Evolutionary conservation across 2,329 filamentous ascomycete species (phyloP), one percentile per base, ranked within the genome.

Genomic region (Pseudogymnoascus sp.): DNA sequence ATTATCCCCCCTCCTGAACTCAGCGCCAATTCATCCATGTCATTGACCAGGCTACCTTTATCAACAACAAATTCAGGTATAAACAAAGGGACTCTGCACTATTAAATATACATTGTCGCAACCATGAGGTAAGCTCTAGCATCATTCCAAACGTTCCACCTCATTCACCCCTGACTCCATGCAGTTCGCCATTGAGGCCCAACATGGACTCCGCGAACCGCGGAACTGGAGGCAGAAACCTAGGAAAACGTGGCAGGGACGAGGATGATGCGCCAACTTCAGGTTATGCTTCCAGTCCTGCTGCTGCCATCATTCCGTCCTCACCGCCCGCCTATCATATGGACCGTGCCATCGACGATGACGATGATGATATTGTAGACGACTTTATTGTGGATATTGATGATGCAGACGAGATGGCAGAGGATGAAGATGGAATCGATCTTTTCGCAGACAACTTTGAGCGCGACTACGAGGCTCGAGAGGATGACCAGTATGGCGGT

Each of bases 191-290:
- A 73, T 82, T 95, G 64, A 87, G 88, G 75, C 82, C 86, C 69
- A 91, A 87, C 76, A 88, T 89, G 80, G 86, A 87, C 64, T 92
- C 92, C 67, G 91, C 87, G 69, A 96, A 96, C 76, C 86, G 90
- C 68, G 90, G 90, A 60, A 75, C 76, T 15, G 77, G 61, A 15
- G 62, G 76, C 60, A 69, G 77, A 65, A 81, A 77, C 66, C 76
- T 80, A 65, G 80, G 84, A 64, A 89, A 89, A 74, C 82, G 87
- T 69, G 79, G 80, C 36, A 81, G 86, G 75, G 86, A 88, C 69
- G 86, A 87, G 68, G 82, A 86, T 69, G 80, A 84, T 74, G 77
- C 73, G 31, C 74, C 76, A 3, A 83, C 82, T 29, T 79, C 83
- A 12, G 76, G 78, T 31, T 78, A 75, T 9, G 68, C 64, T 12